Conservation (phyloP, 2,329 filamentous ascomycete species). For the Calonectria naviculata region DNA sequence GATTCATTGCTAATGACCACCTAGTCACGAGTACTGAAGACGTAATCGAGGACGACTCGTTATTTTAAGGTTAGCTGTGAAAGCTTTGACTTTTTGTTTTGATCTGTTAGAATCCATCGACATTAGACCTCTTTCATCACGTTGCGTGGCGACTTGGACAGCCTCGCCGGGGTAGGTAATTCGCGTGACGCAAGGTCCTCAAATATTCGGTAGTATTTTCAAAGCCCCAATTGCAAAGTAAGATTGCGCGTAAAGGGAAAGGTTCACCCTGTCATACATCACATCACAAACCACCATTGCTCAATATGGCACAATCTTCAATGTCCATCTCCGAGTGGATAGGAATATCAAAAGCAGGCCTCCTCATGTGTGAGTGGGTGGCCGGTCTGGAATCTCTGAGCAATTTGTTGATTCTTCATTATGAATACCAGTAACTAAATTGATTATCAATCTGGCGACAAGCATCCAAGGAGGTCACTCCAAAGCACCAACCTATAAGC, state of each 20-base stretch:
- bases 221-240: no score
- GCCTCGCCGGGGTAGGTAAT: not conserved
- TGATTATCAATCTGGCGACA: not conserved
- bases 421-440: not conserved
- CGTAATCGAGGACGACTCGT: not conserved
- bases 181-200: not conserved
- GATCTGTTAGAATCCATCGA: not conserved
- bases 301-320: not conserved
- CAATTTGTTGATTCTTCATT: not conserved
- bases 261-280: not conserved
- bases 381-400: not conserved
- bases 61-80: not conserved
- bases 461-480: not conserved
- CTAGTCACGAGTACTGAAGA: not conserved
- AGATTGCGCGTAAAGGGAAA: not conserved
- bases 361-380: not conserved
- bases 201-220: not conserved
- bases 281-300: not conserved
- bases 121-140: not conserved
- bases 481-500: not conserved
- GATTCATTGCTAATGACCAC: not conserved
- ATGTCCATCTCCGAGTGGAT: not conserved
- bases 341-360: not conserved
- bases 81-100: not conserved
- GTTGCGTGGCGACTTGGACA: not conserved